Evolutionary conservation across 306 rosid genomes (phyloP).

Genomic region (Cicer yamashitae): DNA sequence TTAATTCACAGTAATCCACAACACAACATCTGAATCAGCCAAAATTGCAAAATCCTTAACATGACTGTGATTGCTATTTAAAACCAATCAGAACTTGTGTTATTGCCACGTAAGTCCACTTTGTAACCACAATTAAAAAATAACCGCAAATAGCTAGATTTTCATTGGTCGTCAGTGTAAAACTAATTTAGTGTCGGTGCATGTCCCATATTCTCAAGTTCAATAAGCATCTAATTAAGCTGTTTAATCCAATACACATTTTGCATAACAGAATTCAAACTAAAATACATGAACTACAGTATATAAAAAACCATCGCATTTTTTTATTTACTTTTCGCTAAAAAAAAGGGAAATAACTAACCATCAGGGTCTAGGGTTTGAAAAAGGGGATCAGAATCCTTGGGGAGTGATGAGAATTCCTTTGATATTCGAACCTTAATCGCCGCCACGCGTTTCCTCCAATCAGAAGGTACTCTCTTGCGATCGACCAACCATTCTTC

Average conservation of each 20-base stretch:
- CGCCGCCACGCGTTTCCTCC: conserved; percentile 82
- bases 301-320: neutral
- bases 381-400: conserved; percentile 72
- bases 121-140: too few relatives aligned
- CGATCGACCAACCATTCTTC: conserved; percentile 96
- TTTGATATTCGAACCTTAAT: conserved; percentile 73
- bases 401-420: conserved; percentile 80
- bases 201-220: neutral
- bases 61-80: too few relatives aligned
- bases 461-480: conserved; percentile 82
- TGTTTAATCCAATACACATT: neutral
- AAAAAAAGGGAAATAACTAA: conserved; percentile 27
- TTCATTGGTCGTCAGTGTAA: too few relatives aligned
- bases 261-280: conserved; percentile 7
- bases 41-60: too few relatives aligned
- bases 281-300: neutral
- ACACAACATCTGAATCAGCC: too few relatives aligned
- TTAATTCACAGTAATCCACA: too few relatives aligned
- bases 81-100: too few relatives aligned
- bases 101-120: too few relatives aligned
- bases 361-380: conserved; percentile 81
- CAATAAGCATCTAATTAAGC: neutral
- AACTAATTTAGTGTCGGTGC: too few relatives aligned
- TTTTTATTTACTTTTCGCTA: neutral
- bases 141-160: too few relatives aligned